Conservation (phyloP, 352 stramenopile genomes). For the Pythium folliculosum region DNA sequence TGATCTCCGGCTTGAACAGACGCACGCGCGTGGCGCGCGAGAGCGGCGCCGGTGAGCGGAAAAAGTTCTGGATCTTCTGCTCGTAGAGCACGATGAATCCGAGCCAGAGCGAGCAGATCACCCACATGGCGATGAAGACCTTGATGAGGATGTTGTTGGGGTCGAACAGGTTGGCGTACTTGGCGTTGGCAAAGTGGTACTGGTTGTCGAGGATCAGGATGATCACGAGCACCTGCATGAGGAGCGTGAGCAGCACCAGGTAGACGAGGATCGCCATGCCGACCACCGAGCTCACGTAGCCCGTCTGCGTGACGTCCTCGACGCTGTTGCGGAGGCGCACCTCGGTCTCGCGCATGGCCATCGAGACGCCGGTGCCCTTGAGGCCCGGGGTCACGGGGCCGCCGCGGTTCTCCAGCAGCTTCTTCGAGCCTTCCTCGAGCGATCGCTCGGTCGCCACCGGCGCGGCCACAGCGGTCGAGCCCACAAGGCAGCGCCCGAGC, state of each 20-base stretch:
- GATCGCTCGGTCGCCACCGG: conserved; percentile 1
- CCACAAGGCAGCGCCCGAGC: not conserved
- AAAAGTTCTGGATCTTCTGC: conserved; percentile 34
- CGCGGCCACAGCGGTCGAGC: not conserved
- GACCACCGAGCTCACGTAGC: conserved; percentile 24
- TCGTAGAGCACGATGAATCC: conserved; percentile 29
- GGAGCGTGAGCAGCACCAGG: conserved; percentile 26
- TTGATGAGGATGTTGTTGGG: conserved; percentile 34
- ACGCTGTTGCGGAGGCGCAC: conserved; percentile 30
- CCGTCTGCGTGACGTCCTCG: conserved; percentile 29
- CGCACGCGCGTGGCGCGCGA: conserved; percentile 19
- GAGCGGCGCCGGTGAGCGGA: conserved; percentile 26
- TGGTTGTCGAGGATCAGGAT: conserved; percentile 33
- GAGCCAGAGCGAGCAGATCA: conserved; percentile 29
- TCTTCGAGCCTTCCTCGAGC: conserved; percentile 30
- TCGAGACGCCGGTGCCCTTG: conserved; percentile 13
- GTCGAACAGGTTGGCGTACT: conserved; percentile 31
- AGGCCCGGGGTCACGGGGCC: conserved; percentile 26
- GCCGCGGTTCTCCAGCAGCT: conserved; percentile 32
- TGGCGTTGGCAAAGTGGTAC: conserved; percentile 20
- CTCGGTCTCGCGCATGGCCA: conserved; percentile 31
- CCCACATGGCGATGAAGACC: conserved; percentile 33
- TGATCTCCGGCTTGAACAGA: conserved; percentile 33
- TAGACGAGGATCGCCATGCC: conserved; percentile 20
- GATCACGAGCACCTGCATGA: conserved; percentile 30